Base-by-base conservation (phyloP, 2,329 filamentous ascomycete genomes). In the Chaetomiaceae sp. region DNA sequence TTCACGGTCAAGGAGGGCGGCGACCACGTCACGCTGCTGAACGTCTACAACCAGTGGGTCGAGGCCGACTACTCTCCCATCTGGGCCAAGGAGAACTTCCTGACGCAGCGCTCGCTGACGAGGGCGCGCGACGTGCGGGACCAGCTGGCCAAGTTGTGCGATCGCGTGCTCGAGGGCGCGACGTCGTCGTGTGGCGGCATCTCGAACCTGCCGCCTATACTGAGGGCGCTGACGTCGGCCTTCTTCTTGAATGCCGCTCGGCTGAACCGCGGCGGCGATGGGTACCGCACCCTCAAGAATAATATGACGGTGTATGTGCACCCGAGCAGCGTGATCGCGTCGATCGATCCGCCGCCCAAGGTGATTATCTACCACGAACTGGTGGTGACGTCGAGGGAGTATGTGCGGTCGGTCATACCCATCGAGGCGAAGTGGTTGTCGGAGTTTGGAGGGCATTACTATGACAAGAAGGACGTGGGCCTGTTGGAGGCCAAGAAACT, bases 41-140 rank as follows among this genome's bases (percentile, higher is more conserved):
- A 96, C 65, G 86, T 99, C 62, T 99, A 86, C 84, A 92, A 94
- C 63, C 89, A 96, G 68, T 99, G 90, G 87, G 89, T 91, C 1
- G 92, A 97, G 66, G 86, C 83, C 44, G 92, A 96, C 69, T 99
- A 90, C 71, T 89, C 83, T 46, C 85, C 83, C 48, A 82, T 95
- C 41, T 99, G 91, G 91, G 77, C 89, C 0, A 85, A 86, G 44
- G 92, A 97, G 71, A 96, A 97, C 68, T 99, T 95, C 69, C 68
- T 99, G 9, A 91, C 97, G 66, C 90, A 95, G 67, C 84, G 91
- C 14, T 88, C 86, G n/a, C 77, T 99, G 3, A 94, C 86, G 0
- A 83, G 94, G 1, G 92, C 90, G 0, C 84, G 92, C 27, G 91
- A 97, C 63, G 90, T 99, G 2, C 84, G 91, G 45, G 94, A 97